A percentile compares a stretch with the other conserved stretches of the same genome.
These are phyloP conservation scores for Hanseniaspora mollemarum DNA, from an alignment of 805 yeast species.

Conservation along the genomic window DNA sequence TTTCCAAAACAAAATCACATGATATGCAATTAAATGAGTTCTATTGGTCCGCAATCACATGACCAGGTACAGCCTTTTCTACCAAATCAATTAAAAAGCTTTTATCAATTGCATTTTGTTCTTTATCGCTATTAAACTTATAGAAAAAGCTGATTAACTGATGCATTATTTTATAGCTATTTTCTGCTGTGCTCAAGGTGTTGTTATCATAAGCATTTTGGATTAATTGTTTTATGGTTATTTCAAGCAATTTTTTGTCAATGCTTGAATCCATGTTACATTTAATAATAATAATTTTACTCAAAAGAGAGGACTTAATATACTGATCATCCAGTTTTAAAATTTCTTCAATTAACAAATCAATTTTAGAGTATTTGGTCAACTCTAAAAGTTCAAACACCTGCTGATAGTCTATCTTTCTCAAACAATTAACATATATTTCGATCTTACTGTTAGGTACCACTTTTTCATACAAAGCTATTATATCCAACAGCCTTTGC, in stretches of 20 bases:
- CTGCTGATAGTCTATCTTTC: constrained; percentile 25
- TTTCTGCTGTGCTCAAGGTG: background rate
- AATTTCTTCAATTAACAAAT: background rate
- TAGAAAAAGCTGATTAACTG: background rate
- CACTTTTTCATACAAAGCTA: constrained; percentile 21
- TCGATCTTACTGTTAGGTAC: constrained; percentile 19
- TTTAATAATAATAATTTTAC: constrained; percentile 1
- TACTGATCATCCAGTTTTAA: background rate
- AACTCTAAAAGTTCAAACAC: constrained; percentile 17
- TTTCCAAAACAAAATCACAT: background rate
- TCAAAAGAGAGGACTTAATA: background rate
- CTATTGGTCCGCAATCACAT: constrained; percentile 4
- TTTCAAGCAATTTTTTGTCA: background rate
- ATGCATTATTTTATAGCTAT: background rate
- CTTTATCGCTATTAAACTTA: background rate
- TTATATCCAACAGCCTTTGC: constrained; percentile 18
- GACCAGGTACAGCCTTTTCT: background rate
- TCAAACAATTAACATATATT: constrained; percentile 28
- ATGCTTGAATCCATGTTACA: background rate
- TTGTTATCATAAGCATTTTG: background rate
- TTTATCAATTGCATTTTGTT: background rate
- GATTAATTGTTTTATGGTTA: background rate
- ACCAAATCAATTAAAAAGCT: background rate
- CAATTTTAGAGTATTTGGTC: background rate
- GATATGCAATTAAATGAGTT: background rate